Conservation (phyloP, 1,284 basidiomycete species). For the Austroboletus niveus region DNA sequence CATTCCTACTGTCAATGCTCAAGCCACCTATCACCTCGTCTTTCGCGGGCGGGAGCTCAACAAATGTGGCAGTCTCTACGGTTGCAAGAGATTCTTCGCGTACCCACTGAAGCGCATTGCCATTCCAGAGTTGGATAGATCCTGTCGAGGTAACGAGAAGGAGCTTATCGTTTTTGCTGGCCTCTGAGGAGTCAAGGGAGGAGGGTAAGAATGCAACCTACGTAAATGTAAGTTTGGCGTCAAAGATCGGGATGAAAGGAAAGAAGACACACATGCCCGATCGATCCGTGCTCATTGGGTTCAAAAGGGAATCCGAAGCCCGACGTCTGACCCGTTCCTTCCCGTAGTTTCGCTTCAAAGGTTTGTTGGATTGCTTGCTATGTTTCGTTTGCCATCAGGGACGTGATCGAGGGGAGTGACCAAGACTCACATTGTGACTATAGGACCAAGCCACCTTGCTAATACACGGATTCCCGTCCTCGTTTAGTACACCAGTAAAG, state of each 20-base stretch:
- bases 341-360: conserved; percentile 52
- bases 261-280: conserved; percentile 56
- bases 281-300: conserved; percentile 66
- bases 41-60: conserved; percentile 72
- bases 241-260: neutral
- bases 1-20: conserved; percentile 17
- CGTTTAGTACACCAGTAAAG: conserved; percentile 62
- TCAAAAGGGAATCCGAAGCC: conserved; percentile 75
- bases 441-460: conserved; percentile 76
- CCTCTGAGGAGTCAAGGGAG: conserved; percentile 28
- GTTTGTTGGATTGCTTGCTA: conserved; percentile 56
- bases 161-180: conserved; percentile 41
- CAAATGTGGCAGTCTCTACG: conserved; percentile 63
- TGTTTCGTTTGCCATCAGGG: neutral
- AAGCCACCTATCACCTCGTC: conserved; percentile 10
- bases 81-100: conserved; percentile 81
- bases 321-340: conserved; percentile 56
- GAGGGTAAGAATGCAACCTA: conserved; percentile 59
- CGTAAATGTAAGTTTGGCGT: conserved; percentile 4
- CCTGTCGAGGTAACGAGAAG: conserved; percentile 77
- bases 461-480: conserved; percentile 58
- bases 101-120: conserved; percentile 67
- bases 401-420: conserved; percentile 3
- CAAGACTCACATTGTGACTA: conserved; percentile 47
- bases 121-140: conserved; percentile 74